Evolutionary conservation across 352 stramenopile genomes (phyloP), one percentile per base, ranked within the genome.

Genomic region (Phytophthora ramorum): DNA sequence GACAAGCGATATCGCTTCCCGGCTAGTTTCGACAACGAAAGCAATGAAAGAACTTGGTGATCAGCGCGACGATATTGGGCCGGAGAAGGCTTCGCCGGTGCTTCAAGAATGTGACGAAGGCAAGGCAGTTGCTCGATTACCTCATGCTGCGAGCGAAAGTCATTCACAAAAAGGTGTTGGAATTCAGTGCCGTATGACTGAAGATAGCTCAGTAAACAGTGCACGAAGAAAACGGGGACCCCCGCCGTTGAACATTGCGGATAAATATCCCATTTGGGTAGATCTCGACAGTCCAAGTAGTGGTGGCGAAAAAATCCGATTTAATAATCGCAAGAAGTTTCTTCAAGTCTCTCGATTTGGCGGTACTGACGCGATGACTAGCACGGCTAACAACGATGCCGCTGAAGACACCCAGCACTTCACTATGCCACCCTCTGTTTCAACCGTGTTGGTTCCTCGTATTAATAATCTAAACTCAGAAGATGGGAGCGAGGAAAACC

Each of bases 241-340:
- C 12, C 34, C 19, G 40, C 53, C 40, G 6, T 41, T 75, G 30
- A 66, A 35, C 17, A 69, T 79, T 53, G 54, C 50, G 3, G 71
- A 72, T 46, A 83, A 70, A 14, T 85, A 65, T 40, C 74, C 76
- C 0, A 57, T 81, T 19, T 83, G 66, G 51, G 45, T 81, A 3
- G 72, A 83, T 12, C 43, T 85, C 2, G 54, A 71, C n/a, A 9
- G 43, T 7, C 49, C 17, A 22, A 32, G 14, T 35, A 59, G 20
- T 22, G 8, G 26, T 16, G 43, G 52, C 9, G n/a, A 20, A 7
- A 44, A 35, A 9, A 37, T 28, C 40, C 40, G 40, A 10, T 58
- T 45, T 30, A 68, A 69, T 14, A 32, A 57, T 20, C 58, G 34
- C 10, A 83, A 71, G 38, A 63, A 51, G 13, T 85, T 71, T 44